A percentile compares a stretch with the other conserved stretches of the same genome.
phyloP scores from a whole-genome alignment of 1,139 yeast genomes.

The Debaryomyces fabryi region DNA sequence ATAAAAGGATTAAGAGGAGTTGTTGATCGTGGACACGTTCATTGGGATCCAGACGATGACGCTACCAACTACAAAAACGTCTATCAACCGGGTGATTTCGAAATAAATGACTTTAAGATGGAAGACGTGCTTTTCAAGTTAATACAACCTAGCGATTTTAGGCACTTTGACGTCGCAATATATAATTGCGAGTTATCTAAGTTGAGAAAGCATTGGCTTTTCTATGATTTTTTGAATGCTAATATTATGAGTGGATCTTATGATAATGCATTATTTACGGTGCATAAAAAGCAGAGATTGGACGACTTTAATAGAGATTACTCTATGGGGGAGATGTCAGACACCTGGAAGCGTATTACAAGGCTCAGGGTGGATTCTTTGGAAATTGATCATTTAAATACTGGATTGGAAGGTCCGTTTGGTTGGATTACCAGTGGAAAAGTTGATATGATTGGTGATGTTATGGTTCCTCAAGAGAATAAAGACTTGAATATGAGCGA shows the following conservation, averaged over 20 bases:
- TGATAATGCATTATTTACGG: conserved; percentile 89
- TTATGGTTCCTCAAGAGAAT: conserved; percentile 72
- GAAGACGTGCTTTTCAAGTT: conserved; percentile 84
- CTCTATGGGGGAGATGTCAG: neutral
- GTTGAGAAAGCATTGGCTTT: conserved; percentile 89
- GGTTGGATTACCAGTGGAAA: conserved; percentile 95
- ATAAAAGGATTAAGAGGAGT: conserved; percentile 88
- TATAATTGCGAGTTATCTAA: conserved; percentile 81
- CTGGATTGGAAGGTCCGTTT: conserved; percentile 90
- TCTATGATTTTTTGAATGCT: conserved; percentile 84
- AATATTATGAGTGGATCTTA: conserved; percentile 86
- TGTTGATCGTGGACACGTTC: conserved; percentile 85
- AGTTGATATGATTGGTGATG: conserved; percentile 91
- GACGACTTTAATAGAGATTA: conserved; percentile 38
- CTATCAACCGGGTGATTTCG: conserved; percentile 88
- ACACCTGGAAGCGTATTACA: conserved; percentile 63
- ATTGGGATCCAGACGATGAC: conserved; percentile 81
- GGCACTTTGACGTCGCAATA: conserved; percentile 84
- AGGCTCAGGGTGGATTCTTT: conserved; percentile 83
- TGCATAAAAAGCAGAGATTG: conserved; percentile 72
- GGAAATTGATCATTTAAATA: conserved; percentile 83
- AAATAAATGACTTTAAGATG: conserved; percentile 77
- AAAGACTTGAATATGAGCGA: conserved; percentile 46
- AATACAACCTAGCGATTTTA: conserved; percentile 75
- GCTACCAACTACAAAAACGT: conserved; percentile 78